Conservation (phyloP, 805 yeast genomes). For the Phaffomyces opuntiae region DNA sequence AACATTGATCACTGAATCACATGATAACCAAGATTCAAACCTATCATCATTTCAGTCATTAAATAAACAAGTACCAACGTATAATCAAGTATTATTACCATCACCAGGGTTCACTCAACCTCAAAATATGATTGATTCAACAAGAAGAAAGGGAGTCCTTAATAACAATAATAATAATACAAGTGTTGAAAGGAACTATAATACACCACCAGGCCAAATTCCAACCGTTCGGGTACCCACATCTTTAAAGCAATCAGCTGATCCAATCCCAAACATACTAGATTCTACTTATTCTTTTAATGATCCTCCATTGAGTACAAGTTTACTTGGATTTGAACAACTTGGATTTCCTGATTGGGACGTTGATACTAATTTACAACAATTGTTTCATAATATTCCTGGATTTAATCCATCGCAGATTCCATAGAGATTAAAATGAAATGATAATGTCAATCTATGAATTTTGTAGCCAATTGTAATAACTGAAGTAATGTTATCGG, state of each 20-base stretch:
- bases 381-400: background rate
- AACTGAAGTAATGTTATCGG: too few species aligned
- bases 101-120: background rate
- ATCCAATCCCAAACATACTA: background rate
- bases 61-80: background rate
- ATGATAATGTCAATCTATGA: too few species aligned
- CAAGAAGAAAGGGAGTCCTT: background rate
- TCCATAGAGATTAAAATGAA: too few species aligned
- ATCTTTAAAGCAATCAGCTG: background rate
- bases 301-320: slow-evolving; percentile 4
- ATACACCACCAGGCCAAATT: too few species aligned
- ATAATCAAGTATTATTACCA: background rate
- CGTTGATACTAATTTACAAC: background rate
- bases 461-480: too few species aligned
- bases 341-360: slow-evolving; percentile 6
- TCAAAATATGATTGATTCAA: background rate
- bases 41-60: background rate
- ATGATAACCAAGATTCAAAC: background rate
- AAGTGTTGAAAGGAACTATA: too few species aligned
- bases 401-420: background rate
- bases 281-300: slow-evolving; percentile 3
- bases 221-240: too few species aligned
- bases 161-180: too few species aligned
- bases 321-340: background rate
- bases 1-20: background rate